phyloP scores from a whole-genome alignment of 1,139 yeast species.

The Geotrichum reessii region DNA sequence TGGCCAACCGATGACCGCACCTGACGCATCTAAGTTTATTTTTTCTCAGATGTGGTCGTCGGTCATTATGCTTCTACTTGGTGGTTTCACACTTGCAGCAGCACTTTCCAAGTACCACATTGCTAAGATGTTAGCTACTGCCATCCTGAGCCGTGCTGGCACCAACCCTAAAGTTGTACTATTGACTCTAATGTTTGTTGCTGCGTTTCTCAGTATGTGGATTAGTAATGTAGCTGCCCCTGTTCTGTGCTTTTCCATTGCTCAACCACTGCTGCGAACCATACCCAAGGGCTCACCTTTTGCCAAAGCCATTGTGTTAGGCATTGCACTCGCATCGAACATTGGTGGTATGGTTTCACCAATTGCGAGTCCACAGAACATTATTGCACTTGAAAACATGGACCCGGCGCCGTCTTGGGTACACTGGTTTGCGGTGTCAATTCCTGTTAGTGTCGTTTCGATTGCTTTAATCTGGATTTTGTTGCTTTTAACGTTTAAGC shows the following conservation, averaged over 20 bases:
- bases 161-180: constrained; percentile 74
- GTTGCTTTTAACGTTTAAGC: constrained; percentile 61
- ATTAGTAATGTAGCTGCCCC: constrained; percentile 96
- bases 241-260: constrained; percentile 80
- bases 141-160: constrained; percentile 75
- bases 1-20: constrained; percentile 49
- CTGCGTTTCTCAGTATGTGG: constrained; percentile 88
- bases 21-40: constrained; percentile 68
- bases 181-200: constrained; percentile 76
- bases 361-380: constrained; percentile 91
- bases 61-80: constrained; percentile 77
- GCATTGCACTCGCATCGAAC: constrained; percentile 87
- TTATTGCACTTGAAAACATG: constrained; percentile 84
- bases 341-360: constrained; percentile 97
- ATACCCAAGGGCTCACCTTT: constrained; percentile 72
- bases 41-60: constrained; percentile 92
- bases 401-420: constrained; percentile 90
- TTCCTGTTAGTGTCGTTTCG: constrained; percentile 67
- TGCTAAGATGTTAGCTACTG: constrained; percentile 79
- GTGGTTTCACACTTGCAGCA: constrained; percentile 93
- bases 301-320: constrained; percentile 77
- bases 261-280: constrained; percentile 80
- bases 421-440: constrained; percentile 82
- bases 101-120: constrained; percentile 85
- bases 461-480: constrained; percentile 66